Base-by-base conservation (phyloP, 305 asterid species). In the Euphrasia arctica region DNA sequence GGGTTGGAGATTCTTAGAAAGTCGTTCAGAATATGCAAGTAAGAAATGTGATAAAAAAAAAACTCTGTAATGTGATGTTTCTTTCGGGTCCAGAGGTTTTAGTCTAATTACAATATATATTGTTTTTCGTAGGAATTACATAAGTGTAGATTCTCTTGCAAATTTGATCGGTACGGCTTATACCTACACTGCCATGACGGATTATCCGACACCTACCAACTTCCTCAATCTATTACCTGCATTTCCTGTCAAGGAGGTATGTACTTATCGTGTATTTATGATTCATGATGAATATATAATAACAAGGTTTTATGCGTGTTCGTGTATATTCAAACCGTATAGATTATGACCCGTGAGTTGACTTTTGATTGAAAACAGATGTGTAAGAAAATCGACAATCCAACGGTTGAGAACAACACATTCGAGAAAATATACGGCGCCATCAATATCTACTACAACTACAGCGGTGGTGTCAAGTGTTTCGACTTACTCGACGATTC, bases 141-240 rank as follows among this genome's bases (percentile, higher is more conserved):
- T 79, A 4, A 64, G 74, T 60, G 81, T 18, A 70, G 82, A 49
- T 3, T 31, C 29, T 62, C 70, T 91, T 15, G 74, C 72, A 57
- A 41, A 62, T 72, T 91, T 96, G 98, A 74, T 91, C 14, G 11
- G 48, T 0, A 82, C 90, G 31, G 96, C 95, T 9, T 83, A n/a
- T 45, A 48, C 73, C 49, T 91, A 91, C 76, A 78, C 95, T 4
- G 92, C 95, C 68, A 91, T 91, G 98, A 85, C 96, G n/a, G 98
- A 91, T 77, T 91, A 91, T 76, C 98, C 96, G 63, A 91, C 89
- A 45, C 87, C 90, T 39, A 51, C 87, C 49, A 85, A 85, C 72
- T 91, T 91, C 66, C 94, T 91, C 43, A 82, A 80, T 70, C 96
- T 94, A 13, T 64, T 91, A 79, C 98, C 98, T 60, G 89, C 96